A percentile compares a stretch with the other conserved stretches of the same genome.
Evolutionary conservation across 2,329 filamentous ascomycete species (phyloP).

Genomic region (Cytospora chrysosperma): DNA sequence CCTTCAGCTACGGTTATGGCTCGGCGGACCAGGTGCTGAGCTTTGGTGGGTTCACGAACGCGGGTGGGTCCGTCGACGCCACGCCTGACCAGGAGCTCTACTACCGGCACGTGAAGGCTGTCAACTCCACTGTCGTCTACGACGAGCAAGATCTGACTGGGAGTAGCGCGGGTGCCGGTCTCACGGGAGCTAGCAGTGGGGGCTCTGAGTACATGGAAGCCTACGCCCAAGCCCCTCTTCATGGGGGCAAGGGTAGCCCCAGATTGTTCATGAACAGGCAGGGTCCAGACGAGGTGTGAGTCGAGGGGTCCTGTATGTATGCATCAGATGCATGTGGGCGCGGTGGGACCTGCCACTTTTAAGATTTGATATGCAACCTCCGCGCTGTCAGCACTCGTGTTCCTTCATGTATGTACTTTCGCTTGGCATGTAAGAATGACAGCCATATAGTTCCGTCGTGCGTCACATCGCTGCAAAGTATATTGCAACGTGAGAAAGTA

Average conservation of each 20-base stretch:
- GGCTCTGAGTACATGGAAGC: neutral
- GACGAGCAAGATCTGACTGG: constrained; percentile 45
- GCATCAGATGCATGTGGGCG: neutral
- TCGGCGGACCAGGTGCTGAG: constrained; percentile 55
- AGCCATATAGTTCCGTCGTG: neutral
- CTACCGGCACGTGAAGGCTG: constrained; percentile 52
- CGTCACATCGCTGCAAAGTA: neutral
- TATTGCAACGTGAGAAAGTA: neutral
- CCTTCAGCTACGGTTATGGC: constrained; percentile 51
- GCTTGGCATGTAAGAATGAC: too few species aligned
- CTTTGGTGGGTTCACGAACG: constrained; percentile 46
- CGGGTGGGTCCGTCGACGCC: constrained; percentile 26
- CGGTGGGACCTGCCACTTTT: neutral
- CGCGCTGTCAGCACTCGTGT: neutral
- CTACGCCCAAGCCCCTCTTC: constrained; percentile 22
- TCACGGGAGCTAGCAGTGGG: constrained; percentile 10
- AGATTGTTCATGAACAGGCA: constrained; percentile 29
- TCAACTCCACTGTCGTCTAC: constrained; percentile 51
- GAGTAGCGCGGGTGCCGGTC: neutral
- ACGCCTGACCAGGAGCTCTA: constrained; percentile 49
- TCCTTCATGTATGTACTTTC: constrained; percentile 4
- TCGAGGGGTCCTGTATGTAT: neutral
- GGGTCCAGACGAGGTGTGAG: neutral
- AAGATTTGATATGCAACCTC: neutral
- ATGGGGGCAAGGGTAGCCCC: constrained; percentile 23